Base-by-base conservation (phyloP, 2,329 filamentous ascomycete species). In the Cladosporium sp. region DNA sequence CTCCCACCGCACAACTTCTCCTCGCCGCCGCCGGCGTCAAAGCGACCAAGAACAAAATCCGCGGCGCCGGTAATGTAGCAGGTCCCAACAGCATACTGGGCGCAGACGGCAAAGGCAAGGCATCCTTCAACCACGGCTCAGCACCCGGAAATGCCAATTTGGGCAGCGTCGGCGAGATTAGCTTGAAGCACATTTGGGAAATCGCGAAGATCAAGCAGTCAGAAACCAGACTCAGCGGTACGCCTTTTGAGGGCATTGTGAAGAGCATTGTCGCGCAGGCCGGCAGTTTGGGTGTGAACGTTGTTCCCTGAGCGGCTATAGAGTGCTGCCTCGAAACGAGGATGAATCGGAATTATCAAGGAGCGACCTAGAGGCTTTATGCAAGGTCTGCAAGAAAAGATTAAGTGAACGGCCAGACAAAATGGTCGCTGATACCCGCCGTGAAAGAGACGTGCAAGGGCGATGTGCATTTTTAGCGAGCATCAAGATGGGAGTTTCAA, bases 181-280 rank as follows among this genome's bases (percentile, higher is more conserved):
- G 86, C 62, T 73, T 98, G 63, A 98, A 98, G 77, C 93, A 98
- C 72, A 76, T 98, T 18, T 97, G 90, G 72, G 92, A 97, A 74
- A 97, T 98, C 70, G 93, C 93, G 57, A 91, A 88, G 77, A 94
- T 98, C 65, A 98, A 98, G 79, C 85, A 70, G 49, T 57, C 59
- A 2, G 74, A 77, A 69, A 63, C 60, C 35, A 62, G 74, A 50
- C 56, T 77, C 57, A 65, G 60, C 65, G 84, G 85, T 0, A 87
- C 91, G 84, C 90, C 84, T 57, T 79, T 95, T 29, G 89, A 96
- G 71, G 90, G 87, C 0, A 67, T 97, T 62, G 76, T 83, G 20
- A 80, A 87, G 57, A 92, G 90, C 18, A 88, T 91, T 22, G 61
- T 74, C 38, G 79, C 70, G 50, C 74, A 77, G 66, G 74, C 74